These are phyloP conservation scores for Annulohypoxylon truncatum DNA, from an alignment of 2,329 filamentous ascomycete genomes.

Conservation along the genomic window DNA sequence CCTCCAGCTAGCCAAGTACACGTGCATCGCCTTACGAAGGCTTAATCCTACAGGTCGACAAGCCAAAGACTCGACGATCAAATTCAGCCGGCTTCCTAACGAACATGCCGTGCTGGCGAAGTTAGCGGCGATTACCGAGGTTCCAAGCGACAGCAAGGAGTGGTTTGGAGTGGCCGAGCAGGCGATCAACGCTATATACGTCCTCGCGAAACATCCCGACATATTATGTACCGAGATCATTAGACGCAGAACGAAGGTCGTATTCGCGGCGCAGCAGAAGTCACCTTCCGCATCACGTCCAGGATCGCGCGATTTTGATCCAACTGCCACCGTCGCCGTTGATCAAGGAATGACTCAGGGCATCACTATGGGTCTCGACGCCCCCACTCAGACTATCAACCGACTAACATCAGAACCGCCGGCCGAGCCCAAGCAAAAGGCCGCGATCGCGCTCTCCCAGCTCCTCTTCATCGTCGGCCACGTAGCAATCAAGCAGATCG, in stretches of 20 bases:
- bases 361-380: constrained; percentile 48
- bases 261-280: constrained; percentile 69
- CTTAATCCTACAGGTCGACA: constrained; percentile 89
- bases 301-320: constrained; percentile 58
- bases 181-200: constrained; percentile 94
- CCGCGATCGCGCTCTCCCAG: constrained; percentile 84
- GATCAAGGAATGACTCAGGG: constrained; percentile 52
- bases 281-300: constrained; percentile 59
- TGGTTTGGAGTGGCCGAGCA: constrained; percentile 98
- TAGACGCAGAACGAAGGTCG: constrained; percentile 83
- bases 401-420: constrained; percentile 47
- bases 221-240: constrained; percentile 92
- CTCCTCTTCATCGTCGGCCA: constrained; percentile 95
- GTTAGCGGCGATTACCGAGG: constrained; percentile 85
- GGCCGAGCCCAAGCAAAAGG: constrained; percentile 69
- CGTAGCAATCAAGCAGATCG: constrained; percentile 98
- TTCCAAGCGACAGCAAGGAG: constrained; percentile 89
- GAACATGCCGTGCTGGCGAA: constrained; percentile 88
- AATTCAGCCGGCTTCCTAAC: constrained; percentile 84
- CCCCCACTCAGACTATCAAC: constrained; percentile 50
- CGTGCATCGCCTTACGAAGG: constrained; percentile 89
- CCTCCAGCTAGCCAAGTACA: constrained; percentile 91
- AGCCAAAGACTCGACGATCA: constrained; percentile 75
- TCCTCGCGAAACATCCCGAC: constrained; percentile 92
- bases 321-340: constrained; percentile 48